A percentile compares a stretch with the other conserved stretches of the same genome.
Conservation (phyloP, 163 green algal genomes). For the Picocystis sp. region DNA sequence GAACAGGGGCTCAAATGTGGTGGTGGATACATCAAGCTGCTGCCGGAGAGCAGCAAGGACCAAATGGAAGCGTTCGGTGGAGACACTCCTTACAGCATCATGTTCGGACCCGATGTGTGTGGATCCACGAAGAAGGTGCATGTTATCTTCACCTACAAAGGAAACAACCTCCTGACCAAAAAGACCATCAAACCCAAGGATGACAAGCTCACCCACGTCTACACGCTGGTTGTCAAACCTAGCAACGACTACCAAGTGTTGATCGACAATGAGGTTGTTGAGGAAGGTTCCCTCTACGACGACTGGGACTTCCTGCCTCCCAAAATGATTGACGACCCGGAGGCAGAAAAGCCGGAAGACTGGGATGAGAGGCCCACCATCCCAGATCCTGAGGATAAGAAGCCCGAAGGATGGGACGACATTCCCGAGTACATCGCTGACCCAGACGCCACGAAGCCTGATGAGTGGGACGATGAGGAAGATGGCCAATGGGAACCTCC, state of each 20-base stretch:
- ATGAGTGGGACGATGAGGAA: slow-evolving; percentile 73
- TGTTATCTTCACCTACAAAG: slow-evolving; percentile 71
- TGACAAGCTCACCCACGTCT: slow-evolving; percentile 66
- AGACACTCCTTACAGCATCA: slow-evolving; percentile 73
- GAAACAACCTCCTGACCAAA: slow-evolving; percentile 62
- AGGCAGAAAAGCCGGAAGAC: slow-evolving; percentile 62
- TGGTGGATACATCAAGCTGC: slow-evolving; percentile 79
- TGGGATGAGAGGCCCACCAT: slow-evolving; percentile 62
- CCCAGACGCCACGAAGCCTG: slow-evolving; percentile 50
- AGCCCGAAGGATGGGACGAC: slow-evolving; percentile 58
- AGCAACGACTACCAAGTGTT: slow-evolving; percentile 77
- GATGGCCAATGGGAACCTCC: slow-evolving; percentile 59
- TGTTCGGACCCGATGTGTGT: slow-evolving; percentile 82
- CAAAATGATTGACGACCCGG: slow-evolving; percentile 58
- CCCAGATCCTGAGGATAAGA: slow-evolving; percentile 45
- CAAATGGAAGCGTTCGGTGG: slow-evolving; percentile 59
- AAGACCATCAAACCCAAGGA: slow-evolving; percentile 47
- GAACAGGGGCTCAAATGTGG: slow-evolving; percentile 78
- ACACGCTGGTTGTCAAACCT: slow-evolving; percentile 60
- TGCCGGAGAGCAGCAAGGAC: slow-evolving; percentile 36
- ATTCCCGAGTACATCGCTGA: slow-evolving; percentile 59
- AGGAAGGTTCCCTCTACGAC: slow-evolving; percentile 42
- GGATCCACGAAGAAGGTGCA: slow-evolving; percentile 60
- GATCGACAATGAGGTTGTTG: slow-evolving; percentile 53
- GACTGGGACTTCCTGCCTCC: slow-evolving; percentile 70